Evolutionary conservation across 208 protist genomes (phyloP).

Genomic region (Crithidia sp.): DNA sequence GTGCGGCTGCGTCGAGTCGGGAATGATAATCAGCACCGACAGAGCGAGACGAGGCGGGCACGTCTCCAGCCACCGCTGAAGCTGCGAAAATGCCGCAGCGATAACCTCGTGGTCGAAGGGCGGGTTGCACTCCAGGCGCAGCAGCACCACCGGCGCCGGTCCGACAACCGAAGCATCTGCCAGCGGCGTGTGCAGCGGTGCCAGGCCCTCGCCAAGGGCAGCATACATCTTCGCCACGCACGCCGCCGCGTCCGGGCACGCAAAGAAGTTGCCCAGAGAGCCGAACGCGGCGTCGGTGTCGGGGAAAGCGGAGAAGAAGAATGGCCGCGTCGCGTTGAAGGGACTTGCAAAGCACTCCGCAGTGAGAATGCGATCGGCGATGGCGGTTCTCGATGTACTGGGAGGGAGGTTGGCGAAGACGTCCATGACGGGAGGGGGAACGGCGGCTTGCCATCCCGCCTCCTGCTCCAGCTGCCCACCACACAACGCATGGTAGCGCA

Average conservation of each 20-base stretch:
- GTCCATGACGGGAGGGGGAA: conserved; percentile 39
- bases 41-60: conserved; percentile 4
- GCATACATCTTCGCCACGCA: conserved; percentile 11
- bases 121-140: conserved; percentile 47
- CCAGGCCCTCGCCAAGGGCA: background rate
- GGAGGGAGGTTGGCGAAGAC: conserved; percentile 15
- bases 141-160: background rate
- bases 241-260: conserved; percentile 6
- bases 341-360: conserved; percentile 57
- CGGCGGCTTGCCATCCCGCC: conserved; percentile 45
- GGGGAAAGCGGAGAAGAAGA: conserved; percentile 47
- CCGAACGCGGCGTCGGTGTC: conserved; percentile 55
- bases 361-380: background rate
- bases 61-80: conserved; percentile 28
- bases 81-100: conserved; percentile 37
- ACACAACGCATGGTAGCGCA: conserved; percentile 47
- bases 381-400: background rate
- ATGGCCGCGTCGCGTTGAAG: conserved; percentile 42
- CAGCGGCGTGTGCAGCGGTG: too few species aligned
- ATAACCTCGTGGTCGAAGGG: conserved; percentile 53
- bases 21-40: conserved; percentile 42
- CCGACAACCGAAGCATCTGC: background rate
- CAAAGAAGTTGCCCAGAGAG: conserved; percentile 50
- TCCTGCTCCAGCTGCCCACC: conserved; percentile 35
- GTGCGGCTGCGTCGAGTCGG: conserved; percentile 37